phyloP scores from a whole-genome alignment of 768 basidiomycete species.

The Auriscalpium vulgare region DNA sequence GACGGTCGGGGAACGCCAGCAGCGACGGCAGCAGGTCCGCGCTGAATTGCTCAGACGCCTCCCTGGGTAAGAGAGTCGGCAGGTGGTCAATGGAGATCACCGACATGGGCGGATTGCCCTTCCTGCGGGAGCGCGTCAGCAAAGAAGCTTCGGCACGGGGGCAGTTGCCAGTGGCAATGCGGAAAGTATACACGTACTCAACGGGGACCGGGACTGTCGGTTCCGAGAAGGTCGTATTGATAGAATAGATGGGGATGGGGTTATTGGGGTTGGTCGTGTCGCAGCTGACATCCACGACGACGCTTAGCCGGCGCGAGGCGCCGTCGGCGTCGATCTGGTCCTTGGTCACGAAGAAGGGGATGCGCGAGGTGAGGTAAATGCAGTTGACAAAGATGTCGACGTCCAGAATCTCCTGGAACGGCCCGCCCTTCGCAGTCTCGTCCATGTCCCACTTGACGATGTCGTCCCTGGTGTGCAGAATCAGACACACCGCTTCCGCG shows the following conservation, averaged over 20 bases:
- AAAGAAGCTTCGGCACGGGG: not conserved
- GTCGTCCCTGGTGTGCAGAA: conserved; percentile 52
- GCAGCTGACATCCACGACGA: conserved; percentile 96
- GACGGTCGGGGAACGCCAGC: conserved; percentile 61
- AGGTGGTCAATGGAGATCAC: conserved; percentile 97
- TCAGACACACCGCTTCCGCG: not conserved
- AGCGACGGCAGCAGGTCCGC: conserved; percentile 78
- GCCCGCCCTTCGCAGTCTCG: conserved; percentile 95
- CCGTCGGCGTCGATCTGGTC: conserved; percentile 72
- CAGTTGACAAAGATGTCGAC: conserved; percentile 99
- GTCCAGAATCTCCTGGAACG: conserved; percentile 90
- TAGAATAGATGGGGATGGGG: conserved; percentile 88
- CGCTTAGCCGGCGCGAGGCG: conserved; percentile 52
- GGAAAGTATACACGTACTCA: conserved; percentile 42
- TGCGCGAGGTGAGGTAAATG: conserved; percentile 87
- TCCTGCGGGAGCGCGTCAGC: conserved; percentile 28
- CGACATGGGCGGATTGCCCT: conserved; percentile 59
- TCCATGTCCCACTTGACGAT: conserved; percentile 97
- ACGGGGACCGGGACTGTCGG: conserved; percentile 86
- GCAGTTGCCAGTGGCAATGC: not conserved
- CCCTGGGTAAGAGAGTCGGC: conserved; percentile 89
- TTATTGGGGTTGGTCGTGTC: conserved; percentile 99
- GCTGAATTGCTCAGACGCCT: conserved; percentile 96
- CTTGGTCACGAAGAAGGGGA: conserved; percentile 74
- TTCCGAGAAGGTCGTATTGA: conserved; percentile 90